phyloP scores from a whole-genome alignment of 2,329 filamentous ascomycete genomes.

The Leptographium wingfieldii region DNA sequence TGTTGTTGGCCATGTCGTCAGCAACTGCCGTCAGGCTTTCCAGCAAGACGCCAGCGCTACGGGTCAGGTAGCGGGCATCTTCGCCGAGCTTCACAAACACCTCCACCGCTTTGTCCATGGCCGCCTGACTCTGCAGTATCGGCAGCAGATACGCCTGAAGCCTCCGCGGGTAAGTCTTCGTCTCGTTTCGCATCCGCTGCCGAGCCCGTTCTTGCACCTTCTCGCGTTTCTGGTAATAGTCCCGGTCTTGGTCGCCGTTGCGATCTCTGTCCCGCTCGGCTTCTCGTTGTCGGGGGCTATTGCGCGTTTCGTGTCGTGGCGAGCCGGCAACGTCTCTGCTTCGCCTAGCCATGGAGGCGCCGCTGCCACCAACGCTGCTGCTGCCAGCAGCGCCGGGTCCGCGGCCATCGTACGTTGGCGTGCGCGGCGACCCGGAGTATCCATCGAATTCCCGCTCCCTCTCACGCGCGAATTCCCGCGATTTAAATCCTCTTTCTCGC shows the following conservation, averaged over 20 bases:
- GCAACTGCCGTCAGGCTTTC: conserved; percentile 9
- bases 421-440: conserved; percentile 8
- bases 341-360: background rate
- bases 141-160: conserved; percentile 10
- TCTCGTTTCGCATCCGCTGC: conserved; percentile 7
- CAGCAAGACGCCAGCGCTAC: conserved; percentile 8
- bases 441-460: background rate
- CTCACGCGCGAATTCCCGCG: background rate
- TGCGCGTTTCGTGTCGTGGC: conserved; percentile 3
- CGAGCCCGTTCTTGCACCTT: background rate
- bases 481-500: background rate
- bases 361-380: conserved; percentile 1
- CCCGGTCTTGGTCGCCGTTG: conserved; percentile 1
- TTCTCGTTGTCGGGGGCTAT: background rate
- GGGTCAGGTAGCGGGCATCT: conserved; percentile 11
- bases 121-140: conserved; percentile 9
- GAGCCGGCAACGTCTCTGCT: conserved; percentile 2
- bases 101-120: conserved; percentile 10
- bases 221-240: background rate
- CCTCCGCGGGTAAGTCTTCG: conserved; percentile 7
- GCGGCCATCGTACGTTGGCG: conserved; percentile 1
- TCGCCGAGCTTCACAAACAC: conserved; percentile 12
- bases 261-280: conserved; percentile 11
- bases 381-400: background rate
- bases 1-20: conserved; percentile 5